These are phyloP conservation scores for Kockovaella imperatae DNA, from an alignment of 768 basidiomycete genomes.

Conservation along the genomic window DNA sequence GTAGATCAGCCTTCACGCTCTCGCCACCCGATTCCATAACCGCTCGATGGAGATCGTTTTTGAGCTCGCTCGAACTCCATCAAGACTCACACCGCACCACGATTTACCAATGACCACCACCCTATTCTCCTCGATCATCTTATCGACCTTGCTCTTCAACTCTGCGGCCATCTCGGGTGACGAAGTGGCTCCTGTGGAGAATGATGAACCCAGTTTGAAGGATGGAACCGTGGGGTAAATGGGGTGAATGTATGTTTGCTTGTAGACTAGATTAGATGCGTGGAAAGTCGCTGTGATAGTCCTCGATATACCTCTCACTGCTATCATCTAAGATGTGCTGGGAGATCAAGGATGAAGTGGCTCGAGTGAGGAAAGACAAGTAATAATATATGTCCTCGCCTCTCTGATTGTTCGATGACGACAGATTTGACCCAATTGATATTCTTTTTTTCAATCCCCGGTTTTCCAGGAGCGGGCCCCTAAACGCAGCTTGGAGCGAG, in stretches of 20 bases:
- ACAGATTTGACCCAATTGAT: no score
- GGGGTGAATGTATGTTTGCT: not conserved
- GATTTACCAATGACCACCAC: conserved; percentile 40
- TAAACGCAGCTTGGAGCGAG: no score
- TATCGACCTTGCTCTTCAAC: conserved; percentile 28
- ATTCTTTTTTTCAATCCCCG: no score
- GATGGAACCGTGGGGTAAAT: not conserved
- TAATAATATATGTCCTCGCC: no score
- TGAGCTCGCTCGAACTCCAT: no score
- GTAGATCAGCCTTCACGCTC: conserved; percentile 8
- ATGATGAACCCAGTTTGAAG: conserved; percentile 38
- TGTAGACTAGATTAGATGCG: not conserved
- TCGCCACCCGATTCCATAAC: not conserved
- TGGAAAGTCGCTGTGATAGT: no score
- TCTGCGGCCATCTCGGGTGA: conserved; percentile 21
- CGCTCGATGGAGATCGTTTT: not conserved
- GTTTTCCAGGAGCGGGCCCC: no score
- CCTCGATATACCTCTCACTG: no score
- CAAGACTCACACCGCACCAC: conserved; percentile 40
- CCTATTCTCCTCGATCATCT: conserved; percentile 34
- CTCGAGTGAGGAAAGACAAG: no score
- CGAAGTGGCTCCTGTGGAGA: conserved; percentile 15
- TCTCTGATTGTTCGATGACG: no score
- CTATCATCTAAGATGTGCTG: no score
- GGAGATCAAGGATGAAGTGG: no score